Base-by-base conservation (phyloP, 1,284 basidiomycete genomes). In the Austroboletus novae-zelandiae region DNA sequence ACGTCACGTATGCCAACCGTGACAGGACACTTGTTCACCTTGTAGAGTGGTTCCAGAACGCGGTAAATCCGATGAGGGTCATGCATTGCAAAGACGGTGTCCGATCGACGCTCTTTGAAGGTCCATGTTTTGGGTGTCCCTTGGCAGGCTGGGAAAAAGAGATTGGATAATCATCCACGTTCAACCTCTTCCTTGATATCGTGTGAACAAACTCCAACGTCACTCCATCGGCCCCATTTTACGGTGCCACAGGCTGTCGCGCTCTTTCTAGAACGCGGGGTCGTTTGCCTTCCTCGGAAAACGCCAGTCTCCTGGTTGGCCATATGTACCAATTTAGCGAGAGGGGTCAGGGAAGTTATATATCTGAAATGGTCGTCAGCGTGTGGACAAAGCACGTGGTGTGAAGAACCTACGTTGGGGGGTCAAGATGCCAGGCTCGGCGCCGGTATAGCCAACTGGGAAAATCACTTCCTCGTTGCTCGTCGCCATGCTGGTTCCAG, bases 361-460 rank as follows among this genome's bases (percentile, higher is more conserved):
- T 25, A 77, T 60, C 70, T 20, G 35, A 8, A 1, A n/a, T 2
- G 9, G 1, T 1, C 2, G 35, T 57, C 43, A 54, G 34, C 34
- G 46, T 0, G 27, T 15, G 11, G 9, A 5, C 9, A 5, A 36
- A 50, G 40, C 18, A 5, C 9, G 32, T 25, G 1, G 31, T 0
- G 5, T 4, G 9, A 1, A 13, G 27, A 9, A 56, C 56, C 37
- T 43, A 81, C 78, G 45, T 74, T 62, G n/a, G 9, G 76, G 72
- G 36, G 71, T 73, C 50, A 72, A 69, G 61, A 88, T 81, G 40
- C 86, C 85, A 0, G 82, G 74, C 55, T 86, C 82, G 40, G 57
- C 74, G 54, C 82, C 80, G 9, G 56, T 69, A 69, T 89, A 89
- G 4, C 74, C 82, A 25, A 85, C 85, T 1, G 86, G 86, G 53